A percentile compares a stretch with the other conserved stretches of the same genome.
These are phyloP conservation scores for Globomyces sp. DNA, from an alignment of 371 early-diverging fungal genomes.

Conservation along the genomic window DNA sequence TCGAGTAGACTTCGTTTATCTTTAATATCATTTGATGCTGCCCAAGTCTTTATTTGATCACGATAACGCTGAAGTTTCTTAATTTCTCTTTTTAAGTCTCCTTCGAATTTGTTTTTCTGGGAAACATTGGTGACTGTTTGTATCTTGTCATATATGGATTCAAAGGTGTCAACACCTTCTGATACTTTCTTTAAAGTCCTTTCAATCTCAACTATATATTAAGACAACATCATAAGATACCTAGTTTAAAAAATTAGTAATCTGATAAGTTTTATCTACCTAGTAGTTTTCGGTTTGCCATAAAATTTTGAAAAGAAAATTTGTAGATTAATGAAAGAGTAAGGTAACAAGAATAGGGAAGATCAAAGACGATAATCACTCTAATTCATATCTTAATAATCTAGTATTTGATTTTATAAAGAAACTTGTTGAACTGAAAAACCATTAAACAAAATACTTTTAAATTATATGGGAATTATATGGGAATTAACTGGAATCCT, in stretches of 20 bases:
- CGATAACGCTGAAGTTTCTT: conserved; percentile 94
- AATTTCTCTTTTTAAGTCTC: conserved; percentile 96
- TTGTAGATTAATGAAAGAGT: not conserved
- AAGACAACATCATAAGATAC: not conserved
- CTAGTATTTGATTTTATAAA: too few species aligned
- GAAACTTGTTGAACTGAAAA: too few species aligned
- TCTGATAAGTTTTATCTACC: not conserved
- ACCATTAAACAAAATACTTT: too few species aligned
- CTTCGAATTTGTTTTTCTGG: conserved; percentile 95
- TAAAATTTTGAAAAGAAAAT: not conserved
- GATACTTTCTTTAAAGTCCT: conserved; percentile 90
- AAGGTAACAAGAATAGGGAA: not conserved
- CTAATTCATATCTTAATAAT: not conserved
- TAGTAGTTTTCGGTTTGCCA: conserved; percentile 13
- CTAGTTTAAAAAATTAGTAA: not conserved
- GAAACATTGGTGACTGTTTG: conserved; percentile 72
- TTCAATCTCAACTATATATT: conserved; percentile 80
- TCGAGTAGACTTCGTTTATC: conserved; percentile 88
- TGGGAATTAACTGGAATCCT: not conserved
- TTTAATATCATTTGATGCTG: conserved; percentile 89
- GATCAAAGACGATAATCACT: not conserved
- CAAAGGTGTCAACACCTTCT: conserved; percentile 94
- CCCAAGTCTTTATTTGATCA: conserved; percentile 97
- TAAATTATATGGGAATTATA: too few species aligned
- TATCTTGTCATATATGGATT: conserved; percentile 87